Base-by-base conservation (phyloP, 257 asterid species). In the Leptodermis oblonga region DNA sequence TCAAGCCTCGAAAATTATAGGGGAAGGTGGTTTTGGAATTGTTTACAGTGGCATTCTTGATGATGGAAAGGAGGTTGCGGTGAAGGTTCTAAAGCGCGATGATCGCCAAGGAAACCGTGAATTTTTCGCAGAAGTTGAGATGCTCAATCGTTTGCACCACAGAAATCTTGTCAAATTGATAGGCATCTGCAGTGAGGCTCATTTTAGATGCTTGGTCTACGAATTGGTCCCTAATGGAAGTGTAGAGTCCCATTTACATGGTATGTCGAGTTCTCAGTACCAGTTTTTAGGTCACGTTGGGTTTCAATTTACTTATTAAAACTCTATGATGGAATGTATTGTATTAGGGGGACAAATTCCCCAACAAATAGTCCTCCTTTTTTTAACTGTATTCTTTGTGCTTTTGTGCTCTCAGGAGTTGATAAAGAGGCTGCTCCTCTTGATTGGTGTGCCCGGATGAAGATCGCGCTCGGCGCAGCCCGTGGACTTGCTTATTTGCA, bases 21-120 rank as follows among this genome's bases (percentile, higher is more conserved):
- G 98, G 30, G 98, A 92, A 85, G 98, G 98, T 34, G 96, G 98
- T 45, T 92, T 92, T 73, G 98, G 98, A 15, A 92, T 89, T 36
- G 98, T 92, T 1, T 92, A 87, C 65, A 81, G 95, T 25, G 98
- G 98, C 65, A 62, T 67, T 72, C 90, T 89, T 46, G 98, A 87
- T 18, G 92, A 87, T 76, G 95, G 95, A n/a, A 73, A 83, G 63
- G 59, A 85, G 65, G 92, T 87, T 70, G 98, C 98, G 0, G 92
- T 89, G 31, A 92, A 92, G 82, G 87, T 89, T 71, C 79, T 87
- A 68, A 92, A 92, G 82, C 78, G 98, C 84, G 92, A 81, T 7
- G 96, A 92, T 76, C 89, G 76, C 28, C 96, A 86, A 55, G 96
- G 96, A 3, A 72, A 88, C 74, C 95, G 96, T 15, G 98, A 92